Evolutionary conservation across 2,329 filamentous ascomycete species (phyloP), one percentile per base, ranked within the genome.

Genomic region (Sporothrix euskadiensis): DNA sequence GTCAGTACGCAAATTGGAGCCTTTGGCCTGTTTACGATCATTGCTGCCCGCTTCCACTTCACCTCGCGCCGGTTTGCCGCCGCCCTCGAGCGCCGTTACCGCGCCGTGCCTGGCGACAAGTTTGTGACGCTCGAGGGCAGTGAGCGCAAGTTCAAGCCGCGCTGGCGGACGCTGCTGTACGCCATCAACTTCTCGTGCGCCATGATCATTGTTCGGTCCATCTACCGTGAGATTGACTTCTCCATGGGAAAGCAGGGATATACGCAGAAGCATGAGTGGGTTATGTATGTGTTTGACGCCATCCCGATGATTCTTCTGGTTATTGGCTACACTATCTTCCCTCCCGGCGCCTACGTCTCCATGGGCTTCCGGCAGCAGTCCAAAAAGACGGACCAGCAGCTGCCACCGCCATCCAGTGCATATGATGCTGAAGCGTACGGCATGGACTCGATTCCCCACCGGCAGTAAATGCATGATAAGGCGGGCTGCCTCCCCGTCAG

Each of bases 1-100:
- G 81, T 84, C 7, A 79, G 79, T n/a, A 73, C 84, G 0, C 84
- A 86, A 73, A 79, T 87, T 14, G 77, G 76, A 0, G 84, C 82
- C 1, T 86, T 86, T 73, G 84, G 84, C 0, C 78, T 86, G 2
- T 86, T 86, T 72, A 81, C 80, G 4, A 72, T 86, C 35, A 78
- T 85, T 6, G 84, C 84, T 0, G 78, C 81, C 3, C 82, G 84
- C 7, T 86, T 86, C 76, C 83, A 85, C 75, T 84, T 85, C 71
- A 83, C 81, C 4, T 84, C 83, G 0, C 81, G 80, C 72, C 78
- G 77, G 32, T 84, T 84, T 75, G 76, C 76, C 5, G 75, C 76
- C 7, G 74, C 75, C 12, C 77, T 81, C 9, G 75, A 78, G 22
- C 75, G 81, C 73, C 77, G 80, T 32, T 76, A 80, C 49, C 75